Conservation (phyloP, 495 filamentous ascomycete species). For the Daldinia grandis region DNA sequence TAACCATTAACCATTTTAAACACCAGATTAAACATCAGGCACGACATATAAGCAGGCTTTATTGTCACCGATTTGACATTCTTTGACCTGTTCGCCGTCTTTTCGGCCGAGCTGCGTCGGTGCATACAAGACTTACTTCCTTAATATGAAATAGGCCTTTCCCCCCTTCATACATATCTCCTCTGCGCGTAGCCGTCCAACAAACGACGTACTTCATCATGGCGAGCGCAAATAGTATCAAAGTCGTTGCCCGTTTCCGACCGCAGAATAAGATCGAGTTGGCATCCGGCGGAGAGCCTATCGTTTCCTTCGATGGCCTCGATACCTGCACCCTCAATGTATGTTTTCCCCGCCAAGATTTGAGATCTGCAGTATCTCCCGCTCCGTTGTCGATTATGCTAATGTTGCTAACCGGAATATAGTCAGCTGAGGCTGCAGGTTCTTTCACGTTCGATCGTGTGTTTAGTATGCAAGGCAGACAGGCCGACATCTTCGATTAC, state of each 20-base stretch:
- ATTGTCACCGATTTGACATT: constrained; percentile 30
- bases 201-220: constrained; percentile 52
- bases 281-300: constrained; percentile 85
- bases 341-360: constrained; percentile 49
- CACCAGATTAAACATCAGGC: too few relatives aligned
- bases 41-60: constrained; percentile 24
- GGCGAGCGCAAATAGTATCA: constrained; percentile 66
- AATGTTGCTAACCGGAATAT: constrained; percentile 17
- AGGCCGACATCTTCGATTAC: constrained; percentile 94
- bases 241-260: constrained; percentile 95
- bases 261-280: constrained; percentile 95
- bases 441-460: constrained; percentile 97
- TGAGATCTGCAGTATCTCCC: constrained; percentile 11
- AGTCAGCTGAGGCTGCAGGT: constrained; percentile 85
- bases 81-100: constrained; percentile 44
- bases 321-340: constrained; percentile 91
- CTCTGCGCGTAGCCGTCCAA: constrained; percentile 49
- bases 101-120: constrained; percentile 44
- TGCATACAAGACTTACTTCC: constrained; percentile 12
- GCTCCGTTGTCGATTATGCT: constrained; percentile 8
- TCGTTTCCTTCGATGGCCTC: constrained; percentile 85
- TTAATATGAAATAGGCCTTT: constrained; percentile 45
- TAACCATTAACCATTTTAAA: constrained; percentile 5
- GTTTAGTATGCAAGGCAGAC: constrained; percentile 88
- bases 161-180: constrained; percentile 28